Conservation (phyloP, 2,329 filamentous ascomycete species). For the Sporothrix globosa region DNA sequence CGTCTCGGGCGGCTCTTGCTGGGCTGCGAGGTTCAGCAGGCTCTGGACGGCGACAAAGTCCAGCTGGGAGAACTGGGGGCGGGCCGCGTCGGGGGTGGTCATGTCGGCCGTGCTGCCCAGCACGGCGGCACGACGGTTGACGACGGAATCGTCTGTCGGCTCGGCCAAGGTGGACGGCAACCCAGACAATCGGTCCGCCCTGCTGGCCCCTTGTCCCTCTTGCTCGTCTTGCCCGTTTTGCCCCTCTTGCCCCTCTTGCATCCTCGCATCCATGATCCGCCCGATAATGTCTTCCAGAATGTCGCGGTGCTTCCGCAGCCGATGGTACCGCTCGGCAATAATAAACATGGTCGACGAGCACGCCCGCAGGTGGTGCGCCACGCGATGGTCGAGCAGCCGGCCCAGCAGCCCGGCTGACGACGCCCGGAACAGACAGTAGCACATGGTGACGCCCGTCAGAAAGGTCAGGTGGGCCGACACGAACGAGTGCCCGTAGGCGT, state of each 20-base stretch:
- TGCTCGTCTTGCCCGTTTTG: background rate
- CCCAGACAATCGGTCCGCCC: background rate
- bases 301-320: constrained; percentile 53
- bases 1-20: background rate
- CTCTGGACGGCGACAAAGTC: constrained; percentile 32
- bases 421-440: constrained; percentile 46
- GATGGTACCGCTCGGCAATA: constrained; percentile 52
- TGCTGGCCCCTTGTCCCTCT: background rate
- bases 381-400: constrained; percentile 51
- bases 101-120: no score
- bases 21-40: constrained; percentile 28
- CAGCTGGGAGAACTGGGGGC: background rate
- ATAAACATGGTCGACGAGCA: constrained; percentile 54
- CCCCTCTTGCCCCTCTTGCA: background rate
- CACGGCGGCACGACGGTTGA: no score
- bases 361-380: constrained; percentile 54
- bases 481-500: constrained; percentile 49
- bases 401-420: constrained; percentile 35
- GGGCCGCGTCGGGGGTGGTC: background rate
- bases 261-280: constrained; percentile 47
- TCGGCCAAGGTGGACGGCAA: no score
- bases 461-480: constrained; percentile 50
- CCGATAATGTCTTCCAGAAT: constrained; percentile 53
- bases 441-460: constrained; percentile 48
- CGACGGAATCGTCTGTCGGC: no score